Evolutionary conservation across 495 filamentous ascomycete species (phyloP).

Genomic region (Collariella sp.): DNA sequence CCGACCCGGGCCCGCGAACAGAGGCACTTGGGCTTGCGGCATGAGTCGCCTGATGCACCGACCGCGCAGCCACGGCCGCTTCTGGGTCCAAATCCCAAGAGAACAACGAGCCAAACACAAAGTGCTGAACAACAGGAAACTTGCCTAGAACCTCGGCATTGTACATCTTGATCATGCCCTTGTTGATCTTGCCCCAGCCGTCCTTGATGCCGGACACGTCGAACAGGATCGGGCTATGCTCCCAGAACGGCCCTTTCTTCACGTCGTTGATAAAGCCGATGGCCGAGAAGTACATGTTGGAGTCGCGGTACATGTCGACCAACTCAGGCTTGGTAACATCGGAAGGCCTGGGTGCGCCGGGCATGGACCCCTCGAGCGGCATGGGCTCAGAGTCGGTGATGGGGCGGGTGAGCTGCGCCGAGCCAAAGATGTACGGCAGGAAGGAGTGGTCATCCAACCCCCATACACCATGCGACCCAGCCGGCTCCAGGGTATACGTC

Average conservation of each 20-base stretch:
- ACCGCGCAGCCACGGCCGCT: constrained; percentile 38
- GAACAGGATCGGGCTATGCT: constrained; percentile 90
- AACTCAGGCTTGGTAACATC: constrained; percentile 56
- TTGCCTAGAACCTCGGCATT: constrained; percentile 88
- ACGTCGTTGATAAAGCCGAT: constrained; percentile 98
- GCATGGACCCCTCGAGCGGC: constrained; percentile 66
- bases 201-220: constrained; percentile 85
- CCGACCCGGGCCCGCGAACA: constrained; percentile 2
- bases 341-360: constrained; percentile 58
- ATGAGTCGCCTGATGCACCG: constrained; percentile 52
- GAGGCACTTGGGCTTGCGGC: constrained; percentile 27
- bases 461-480: constrained; percentile 93
- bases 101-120: constrained; percentile 82
- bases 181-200: constrained; percentile 98
- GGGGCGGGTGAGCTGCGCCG: constrained; percentile 73
- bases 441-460: constrained; percentile 96
- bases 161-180: constrained; percentile 99
- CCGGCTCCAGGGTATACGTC: constrained; percentile 92
- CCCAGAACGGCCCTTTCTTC: constrained; percentile 96
- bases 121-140: constrained; percentile 95
- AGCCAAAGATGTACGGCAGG: constrained; percentile 93
- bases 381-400: constrained; percentile 55
- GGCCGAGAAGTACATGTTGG: constrained; percentile 96
- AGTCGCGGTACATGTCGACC: constrained; percentile 59
- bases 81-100: constrained; percentile 69